A percentile compares a stretch with the other conserved stretches of the same genome.
Conservation (phyloP, 1,284 basidiomycete species). For the Trichosporon coremiiforme region DNA sequence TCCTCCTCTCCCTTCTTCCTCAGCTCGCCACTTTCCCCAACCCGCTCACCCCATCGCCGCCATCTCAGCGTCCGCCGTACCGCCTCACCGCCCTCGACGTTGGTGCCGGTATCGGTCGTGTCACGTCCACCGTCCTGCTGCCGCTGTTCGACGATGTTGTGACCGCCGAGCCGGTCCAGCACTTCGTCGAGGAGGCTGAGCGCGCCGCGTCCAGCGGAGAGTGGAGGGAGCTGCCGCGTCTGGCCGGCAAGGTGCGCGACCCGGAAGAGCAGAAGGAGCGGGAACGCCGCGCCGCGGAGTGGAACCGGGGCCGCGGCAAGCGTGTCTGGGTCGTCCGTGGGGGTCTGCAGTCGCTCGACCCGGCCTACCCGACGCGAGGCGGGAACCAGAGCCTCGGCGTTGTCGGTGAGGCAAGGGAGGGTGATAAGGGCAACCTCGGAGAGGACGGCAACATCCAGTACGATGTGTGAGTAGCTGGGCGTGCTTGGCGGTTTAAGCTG, state of each 20-base stretch:
- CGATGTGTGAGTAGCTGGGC: slow-evolving; percentile 48
- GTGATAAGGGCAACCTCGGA: slow-evolving; percentile 38
- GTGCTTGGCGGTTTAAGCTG: slow-evolving; percentile 61
- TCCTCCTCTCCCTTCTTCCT: slow-evolving; percentile 77
- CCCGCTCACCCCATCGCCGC: slow-evolving; percentile 58
- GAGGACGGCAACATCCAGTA: slow-evolving; percentile 46
- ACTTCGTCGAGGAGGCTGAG: slow-evolving; percentile 73
- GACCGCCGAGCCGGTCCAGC: slow-evolving; percentile 78
- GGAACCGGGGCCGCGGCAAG: slow-evolving; percentile 58
- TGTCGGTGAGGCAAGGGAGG: slow-evolving; percentile 42
- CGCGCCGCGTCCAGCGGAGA: slow-evolving; percentile 56
- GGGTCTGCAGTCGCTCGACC: slow-evolving; percentile 77
- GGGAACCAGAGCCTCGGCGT: slow-evolving; percentile 42
- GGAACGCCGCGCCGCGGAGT: slow-evolving; percentile 30
- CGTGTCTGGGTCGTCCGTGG: slow-evolving; percentile 78
- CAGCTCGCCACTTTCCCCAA: slow-evolving; percentile 74
- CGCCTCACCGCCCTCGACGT: slow-evolving; percentile 80
- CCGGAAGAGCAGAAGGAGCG: slow-evolving; percentile 34
- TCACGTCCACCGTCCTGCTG: slow-evolving; percentile 79
- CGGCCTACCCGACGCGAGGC: slow-evolving; percentile 58
- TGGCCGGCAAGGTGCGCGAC: slow-evolving; percentile 28
- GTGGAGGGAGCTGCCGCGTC: slow-evolving; percentile 65
- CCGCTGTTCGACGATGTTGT: slow-evolving; percentile 82
- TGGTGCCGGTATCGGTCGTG: slow-evolving; percentile 83
- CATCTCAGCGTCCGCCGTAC: slow-evolving; percentile 39